phyloP scores from a whole-genome alignment of 2,329 filamentous ascomycete species.

The Bipolaris sorokiniana region DNA sequence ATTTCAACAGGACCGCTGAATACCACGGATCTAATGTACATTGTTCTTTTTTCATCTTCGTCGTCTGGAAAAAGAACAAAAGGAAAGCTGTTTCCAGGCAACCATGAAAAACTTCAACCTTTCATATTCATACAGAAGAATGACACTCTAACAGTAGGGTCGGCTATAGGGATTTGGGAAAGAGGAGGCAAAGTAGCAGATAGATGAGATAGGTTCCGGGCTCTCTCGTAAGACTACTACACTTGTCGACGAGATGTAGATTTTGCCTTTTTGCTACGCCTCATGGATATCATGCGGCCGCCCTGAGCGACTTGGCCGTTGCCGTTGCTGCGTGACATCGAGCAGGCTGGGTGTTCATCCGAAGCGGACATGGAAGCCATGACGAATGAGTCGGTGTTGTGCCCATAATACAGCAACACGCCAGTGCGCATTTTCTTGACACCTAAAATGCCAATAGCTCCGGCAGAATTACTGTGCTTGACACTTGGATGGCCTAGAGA shows the following conservation, averaged over 20 bases:
- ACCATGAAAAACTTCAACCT: background rate
- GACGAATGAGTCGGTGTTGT: conserved; percentile 91
- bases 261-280: conserved; percentile 41
- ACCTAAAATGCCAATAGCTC: conserved; percentile 87
- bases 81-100: background rate
- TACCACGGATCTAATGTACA: background rate
- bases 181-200: background rate
- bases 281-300: conserved; percentile 58
- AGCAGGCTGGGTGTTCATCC: conserved; percentile 75
- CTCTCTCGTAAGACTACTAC: background rate
- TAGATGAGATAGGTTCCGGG: background rate
- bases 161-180: background rate
- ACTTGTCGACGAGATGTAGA: conserved; percentile 14
- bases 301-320: conserved; percentile 60
- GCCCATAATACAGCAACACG: conserved; percentile 87
- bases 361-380: conserved; percentile 85
- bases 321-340: conserved; percentile 79
- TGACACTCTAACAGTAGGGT: background rate
- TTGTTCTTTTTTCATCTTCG: background rate
- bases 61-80: background rate
- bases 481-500: conserved; percentile 76
- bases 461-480: conserved; percentile 75
- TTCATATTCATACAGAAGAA: background rate
- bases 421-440: conserved; percentile 83
- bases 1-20: background rate